phyloP scores from a whole-genome alignment of 164 flowering plant genomes.

The Magnolia changhungtana region DNA sequence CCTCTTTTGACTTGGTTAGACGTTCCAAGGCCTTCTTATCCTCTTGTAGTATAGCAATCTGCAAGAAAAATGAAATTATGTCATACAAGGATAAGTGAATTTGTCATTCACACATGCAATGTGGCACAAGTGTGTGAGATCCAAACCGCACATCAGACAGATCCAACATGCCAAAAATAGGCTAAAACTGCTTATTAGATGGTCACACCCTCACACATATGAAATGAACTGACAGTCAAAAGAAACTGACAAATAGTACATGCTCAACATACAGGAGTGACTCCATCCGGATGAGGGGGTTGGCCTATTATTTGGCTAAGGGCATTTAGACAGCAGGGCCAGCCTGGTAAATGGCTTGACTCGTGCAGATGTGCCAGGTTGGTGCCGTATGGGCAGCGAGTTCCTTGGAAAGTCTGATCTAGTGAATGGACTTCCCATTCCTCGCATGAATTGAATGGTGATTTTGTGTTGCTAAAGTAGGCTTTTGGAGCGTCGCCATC shows the following conservation, averaged over 20 bases:
- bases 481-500: not conserved
- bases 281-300: not conserved
- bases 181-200: too few relatives aligned
- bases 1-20: slow-evolving; percentile 74
- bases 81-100: not conserved
- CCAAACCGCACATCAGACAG: not conserved
- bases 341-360: not conserved
- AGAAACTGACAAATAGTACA: not conserved
- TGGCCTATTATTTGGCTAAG: not conserved
- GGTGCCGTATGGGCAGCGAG: not conserved
- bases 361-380: not conserved
- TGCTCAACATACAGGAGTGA: not conserved
- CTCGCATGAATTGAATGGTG: too few relatives aligned
- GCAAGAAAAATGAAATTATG: slow-evolving; percentile 15
- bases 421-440: not conserved
- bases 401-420: not conserved
- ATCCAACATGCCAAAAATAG: too few relatives aligned
- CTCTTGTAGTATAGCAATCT: slow-evolving; percentile 70
- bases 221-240: not conserved
- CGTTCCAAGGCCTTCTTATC: slow-evolving; percentile 88
- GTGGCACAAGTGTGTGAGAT: not conserved
- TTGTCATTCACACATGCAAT: not conserved
- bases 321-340: not conserved
- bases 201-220: not conserved
- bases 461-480: too few relatives aligned